Percentiles rank a stretch among this genome's conserved stretches.
Evolutionary conservation across 352 stramenopile genomes (phyloP).

Genomic region (Pilasporangium apinafurcum): DNA sequence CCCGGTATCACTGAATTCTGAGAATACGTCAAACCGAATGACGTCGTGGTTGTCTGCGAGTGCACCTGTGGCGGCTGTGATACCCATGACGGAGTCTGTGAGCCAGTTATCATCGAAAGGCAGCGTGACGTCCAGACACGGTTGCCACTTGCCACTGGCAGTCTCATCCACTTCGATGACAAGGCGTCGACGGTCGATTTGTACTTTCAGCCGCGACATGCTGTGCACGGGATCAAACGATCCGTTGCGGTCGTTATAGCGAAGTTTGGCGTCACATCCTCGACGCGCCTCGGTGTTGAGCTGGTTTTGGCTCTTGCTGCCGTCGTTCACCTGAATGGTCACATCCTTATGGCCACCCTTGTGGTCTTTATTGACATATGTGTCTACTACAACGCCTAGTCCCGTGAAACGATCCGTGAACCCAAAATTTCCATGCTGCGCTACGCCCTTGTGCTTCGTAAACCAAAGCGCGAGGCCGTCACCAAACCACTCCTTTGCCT

Average conservation of each 20-base stretch:
- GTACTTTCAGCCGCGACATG: conserved; percentile 72
- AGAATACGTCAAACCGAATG: conserved; percentile 68
- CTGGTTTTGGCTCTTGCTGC: conserved; percentile 55
- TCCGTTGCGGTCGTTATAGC: conserved; percentile 74
- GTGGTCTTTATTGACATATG: conserved; percentile 81
- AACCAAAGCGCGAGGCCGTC: conserved; percentile 83
- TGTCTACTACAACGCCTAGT: conserved; percentile 78
- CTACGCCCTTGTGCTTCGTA: conserved; percentile 52
- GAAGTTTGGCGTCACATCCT: conserved; percentile 71
- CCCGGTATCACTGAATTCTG: conserved; percentile 39
- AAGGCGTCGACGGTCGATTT: conserved; percentile 51
- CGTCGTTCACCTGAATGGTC: conserved; percentile 78
- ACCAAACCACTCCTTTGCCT: conserved; percentile 79
- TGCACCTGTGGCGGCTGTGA: conserved; percentile 69
- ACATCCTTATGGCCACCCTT: conserved; percentile 81
- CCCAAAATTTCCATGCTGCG: conserved; percentile 60
- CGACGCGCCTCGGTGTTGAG: conserved; percentile 60
- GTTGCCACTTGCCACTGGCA: conserved; percentile 47
- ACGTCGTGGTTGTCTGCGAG: conserved; percentile 86
- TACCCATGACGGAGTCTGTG: conserved; percentile 45
- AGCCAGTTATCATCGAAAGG: conserved; percentile 69
- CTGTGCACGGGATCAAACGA: conserved; percentile 78
- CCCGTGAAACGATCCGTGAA: conserved; percentile 75
- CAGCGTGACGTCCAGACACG: conserved; percentile 57
- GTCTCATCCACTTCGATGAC: conserved; percentile 65